phyloP scores from a whole-genome alignment of 257 asterid genomes.

The Plectranthus barbatus region DNA sequence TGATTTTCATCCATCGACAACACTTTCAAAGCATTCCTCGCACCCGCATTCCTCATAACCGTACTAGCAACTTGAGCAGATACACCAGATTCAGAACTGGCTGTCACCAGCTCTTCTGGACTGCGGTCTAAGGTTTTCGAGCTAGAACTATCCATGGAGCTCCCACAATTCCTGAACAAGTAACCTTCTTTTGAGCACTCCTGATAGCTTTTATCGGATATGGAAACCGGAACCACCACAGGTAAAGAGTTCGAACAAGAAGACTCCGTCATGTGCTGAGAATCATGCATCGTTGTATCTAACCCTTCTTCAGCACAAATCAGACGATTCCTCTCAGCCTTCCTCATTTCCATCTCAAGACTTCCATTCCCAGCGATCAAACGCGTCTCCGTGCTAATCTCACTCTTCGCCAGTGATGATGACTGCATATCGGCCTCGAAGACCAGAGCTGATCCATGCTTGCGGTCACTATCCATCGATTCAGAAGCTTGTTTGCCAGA shows the following conservation, averaged over 20 bases:
- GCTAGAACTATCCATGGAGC: slow-evolving; percentile 23
- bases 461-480: slow-evolving; percentile 14
- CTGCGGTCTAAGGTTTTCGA: slow-evolving; percentile 20
- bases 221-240: slow-evolving; percentile 12
- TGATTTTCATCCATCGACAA: no score
- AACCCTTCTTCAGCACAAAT: no score
- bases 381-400: slow-evolving; percentile 26
- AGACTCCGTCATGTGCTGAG: slow-evolving; percentile 44
- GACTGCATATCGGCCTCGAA: slow-evolving; percentile 20
- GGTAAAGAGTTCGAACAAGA: slow-evolving; percentile 40
- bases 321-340: no score
- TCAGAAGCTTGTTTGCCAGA: slow-evolving; percentile 19
- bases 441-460: slow-evolving; percentile 14
- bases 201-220: slow-evolving; percentile 16
- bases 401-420: slow-evolving; percentile 30
- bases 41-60: slow-evolving; percentile 14
- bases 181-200: slow-evolving; percentile 24
- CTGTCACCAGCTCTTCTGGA: slow-evolving; percentile 26
- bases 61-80: slow-evolving; percentile 27
- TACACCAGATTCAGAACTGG: slow-evolving; percentile 26
- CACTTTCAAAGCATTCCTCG: no score
- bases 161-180: slow-evolving; percentile 17
- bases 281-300: no score
- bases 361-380: no score
- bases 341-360: slow-evolving; percentile 12